A percentile compares a stretch with the other conserved stretches of the same genome.
Evolutionary conservation across 2,329 filamentous ascomycete genomes (phyloP).

Genomic region (Gnomoniopsis sp.): DNA sequence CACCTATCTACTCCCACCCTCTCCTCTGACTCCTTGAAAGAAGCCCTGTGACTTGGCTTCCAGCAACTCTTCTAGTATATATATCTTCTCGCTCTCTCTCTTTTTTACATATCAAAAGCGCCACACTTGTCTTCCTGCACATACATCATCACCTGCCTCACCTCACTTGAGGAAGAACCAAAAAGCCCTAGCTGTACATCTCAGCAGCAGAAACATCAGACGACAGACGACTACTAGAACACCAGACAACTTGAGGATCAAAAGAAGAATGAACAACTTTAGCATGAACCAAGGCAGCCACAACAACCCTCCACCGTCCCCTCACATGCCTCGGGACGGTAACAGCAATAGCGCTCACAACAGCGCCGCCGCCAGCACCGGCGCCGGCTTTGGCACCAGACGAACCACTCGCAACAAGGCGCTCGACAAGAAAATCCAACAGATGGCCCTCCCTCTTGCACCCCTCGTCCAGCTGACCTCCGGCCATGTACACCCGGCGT

Average conservation of each 20-base stretch:
- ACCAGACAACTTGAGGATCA: background rate
- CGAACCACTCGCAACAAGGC: slow-evolving; percentile 44
- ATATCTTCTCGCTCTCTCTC: background rate
- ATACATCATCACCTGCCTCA: background rate
- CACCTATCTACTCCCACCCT: slow-evolving; percentile 9
- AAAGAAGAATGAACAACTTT: slow-evolving; percentile 7
- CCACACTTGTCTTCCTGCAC: background rate
- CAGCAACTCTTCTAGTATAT: background rate
- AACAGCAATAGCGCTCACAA: slow-evolving; percentile 10
- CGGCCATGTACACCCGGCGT: slow-evolving; percentile 61
- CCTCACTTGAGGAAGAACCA: background rate
- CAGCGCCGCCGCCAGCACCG: too few species aligned
- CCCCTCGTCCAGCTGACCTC: slow-evolving; percentile 64
- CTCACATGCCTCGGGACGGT: slow-evolving; percentile 3
- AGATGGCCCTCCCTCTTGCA: slow-evolving; percentile 63
- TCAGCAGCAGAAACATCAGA: background rate
- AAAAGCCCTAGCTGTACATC: background rate
- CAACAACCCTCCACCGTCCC: slow-evolving; percentile 14
- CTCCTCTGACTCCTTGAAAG: slow-evolving; percentile 8
- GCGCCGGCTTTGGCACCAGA: slow-evolving; percentile 29
- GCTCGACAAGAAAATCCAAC: slow-evolving; percentile 58
- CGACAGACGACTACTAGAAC: background rate
- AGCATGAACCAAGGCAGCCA: slow-evolving; percentile 11
- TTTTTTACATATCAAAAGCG: background rate
- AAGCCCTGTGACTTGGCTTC: slow-evolving; percentile 4